Percentiles rank a stretch among this genome's conserved stretches.
Conservation (phyloP, 2,329 filamentous ascomycete species). For the Aspergillus sp. region DNA sequence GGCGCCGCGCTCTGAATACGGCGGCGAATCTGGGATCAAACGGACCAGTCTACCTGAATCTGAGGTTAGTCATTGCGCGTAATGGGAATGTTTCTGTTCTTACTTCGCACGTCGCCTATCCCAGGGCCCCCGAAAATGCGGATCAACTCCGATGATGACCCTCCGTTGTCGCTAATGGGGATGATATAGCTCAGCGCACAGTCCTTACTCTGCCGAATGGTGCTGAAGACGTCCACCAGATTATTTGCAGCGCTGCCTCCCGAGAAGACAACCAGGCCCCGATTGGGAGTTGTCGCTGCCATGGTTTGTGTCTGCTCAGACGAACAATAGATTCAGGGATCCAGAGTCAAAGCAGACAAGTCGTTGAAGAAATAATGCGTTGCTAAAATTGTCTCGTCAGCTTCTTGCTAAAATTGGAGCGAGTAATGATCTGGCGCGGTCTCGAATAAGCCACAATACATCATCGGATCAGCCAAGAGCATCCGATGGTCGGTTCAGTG, state of each 20-base stretch:
- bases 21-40: constrained; percentile 69
- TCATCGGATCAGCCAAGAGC: background rate
- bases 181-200: constrained; percentile 80
- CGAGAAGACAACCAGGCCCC: constrained; percentile 79
- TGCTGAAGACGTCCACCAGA: constrained; percentile 83
- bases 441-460: constrained; percentile 4
- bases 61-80: background rate
- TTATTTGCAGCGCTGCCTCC: constrained; percentile 93
- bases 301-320: background rate
- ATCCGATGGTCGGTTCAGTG: background rate
- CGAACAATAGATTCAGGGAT: no score
- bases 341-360: background rate
- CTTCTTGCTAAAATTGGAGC: background rate
- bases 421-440: background rate
- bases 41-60: constrained; percentile 76
- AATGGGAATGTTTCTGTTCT: constrained; percentile 18
- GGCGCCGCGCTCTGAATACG: constrained; percentile 64
- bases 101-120: constrained; percentile 73
- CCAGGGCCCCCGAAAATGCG: constrained; percentile 92
- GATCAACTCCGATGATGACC: constrained; percentile 89
- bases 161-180: constrained; percentile 93
- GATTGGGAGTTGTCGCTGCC: constrained; percentile 18
- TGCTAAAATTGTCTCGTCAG: background rate
- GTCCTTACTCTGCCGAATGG: constrained; percentile 60
- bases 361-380: background rate